Conservation (phyloP, 108 stramenopile species). For the Pinguiococcus pyrenoidosus region DNA sequence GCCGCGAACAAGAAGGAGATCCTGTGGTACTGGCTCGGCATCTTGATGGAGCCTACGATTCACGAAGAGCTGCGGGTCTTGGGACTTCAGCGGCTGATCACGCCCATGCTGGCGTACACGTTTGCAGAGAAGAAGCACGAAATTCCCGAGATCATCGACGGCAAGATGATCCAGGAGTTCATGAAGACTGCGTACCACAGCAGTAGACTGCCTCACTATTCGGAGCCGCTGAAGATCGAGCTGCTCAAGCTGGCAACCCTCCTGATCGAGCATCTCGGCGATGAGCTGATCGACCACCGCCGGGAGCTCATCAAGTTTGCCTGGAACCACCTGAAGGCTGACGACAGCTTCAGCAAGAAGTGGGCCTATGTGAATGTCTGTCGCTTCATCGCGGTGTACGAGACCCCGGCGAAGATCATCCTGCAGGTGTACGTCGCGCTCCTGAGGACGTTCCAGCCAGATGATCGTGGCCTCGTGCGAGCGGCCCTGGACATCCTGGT, state of each 20-base stretch:
- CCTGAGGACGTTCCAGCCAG: conserved; percentile 57
- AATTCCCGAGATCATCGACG: no score
- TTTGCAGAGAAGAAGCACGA: no score
- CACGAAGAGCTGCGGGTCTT: no score
- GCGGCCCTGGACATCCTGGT: conserved; percentile 63
- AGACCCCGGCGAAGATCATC: conserved; percentile 63
- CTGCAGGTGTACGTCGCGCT: conserved; percentile 60
- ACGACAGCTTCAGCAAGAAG: conserved; percentile 61
- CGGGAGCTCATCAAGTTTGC: conserved; percentile 76
- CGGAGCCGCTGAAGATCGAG: conserved; percentile 50
- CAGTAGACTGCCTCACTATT: no score
- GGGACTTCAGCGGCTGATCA: no score
- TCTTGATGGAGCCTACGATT: no score
- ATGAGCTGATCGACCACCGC: conserved; percentile 40
- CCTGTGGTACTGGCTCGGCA: no score
- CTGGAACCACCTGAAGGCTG: conserved; percentile 64
- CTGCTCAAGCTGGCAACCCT: conserved; percentile 59
- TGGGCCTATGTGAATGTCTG: conserved; percentile 79
- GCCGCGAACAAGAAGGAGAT: no score
- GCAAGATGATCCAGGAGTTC: no score
- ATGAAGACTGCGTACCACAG: no score
- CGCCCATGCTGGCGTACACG: no score
- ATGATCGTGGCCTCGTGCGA: conserved; percentile 59
- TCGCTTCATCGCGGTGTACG: conserved; percentile 59
- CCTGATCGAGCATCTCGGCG: conserved; percentile 54